Evolutionary conservation across 495 filamentous ascomycete species (phyloP), one percentile per base, ranked within the genome.

Genomic region (Hypoxylon perforatum): DNA sequence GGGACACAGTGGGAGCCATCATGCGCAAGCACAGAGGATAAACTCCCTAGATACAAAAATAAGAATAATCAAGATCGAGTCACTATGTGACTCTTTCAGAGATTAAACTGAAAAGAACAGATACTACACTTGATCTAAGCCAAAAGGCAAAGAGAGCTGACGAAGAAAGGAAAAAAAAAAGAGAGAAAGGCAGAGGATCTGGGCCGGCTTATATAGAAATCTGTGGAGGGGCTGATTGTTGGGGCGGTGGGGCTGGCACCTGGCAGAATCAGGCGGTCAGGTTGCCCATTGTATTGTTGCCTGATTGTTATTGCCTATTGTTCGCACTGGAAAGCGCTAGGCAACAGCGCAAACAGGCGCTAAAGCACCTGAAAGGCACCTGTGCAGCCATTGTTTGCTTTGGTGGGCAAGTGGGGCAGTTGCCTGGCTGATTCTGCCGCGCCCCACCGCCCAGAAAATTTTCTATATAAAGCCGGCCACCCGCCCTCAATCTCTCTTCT

Each of bases 61-160:
- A 72, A 68, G 70, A 61, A 70, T 74, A 77, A 77, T 75, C 72
- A 67, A 50, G 69, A 73, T 57, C 25, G 36, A 62, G 47, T 23
- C 66, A 57, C 46, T 15, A 46, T 60, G 65, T 59, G 44, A 61
- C 67, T 75, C 73, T 84, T 84, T 80, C 83, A 86, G 84, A 84
- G 81, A 86, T 92, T 92, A 93, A 91, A 93, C 90, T 94, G 88
- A 92, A 93, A 93, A 94, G 92, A 94, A 95, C 92, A 95, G 91
- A 94, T 96, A 94, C 91, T 93, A 94, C 90, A 93, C 91, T 93
- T 93, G 91, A 94, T 94, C 91, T 94, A 89, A 90, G 88, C 87
- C 86, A 89, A 87, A 85, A 86, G 87, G 86, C 84, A 81, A 80
- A 77, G 76, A 77, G 74, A 79, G 76, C 72, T 78, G 65, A 73